Conservation (phyloP, 371 early-diverging fungal genomes). For the Parasitella parasitica region DNA sequence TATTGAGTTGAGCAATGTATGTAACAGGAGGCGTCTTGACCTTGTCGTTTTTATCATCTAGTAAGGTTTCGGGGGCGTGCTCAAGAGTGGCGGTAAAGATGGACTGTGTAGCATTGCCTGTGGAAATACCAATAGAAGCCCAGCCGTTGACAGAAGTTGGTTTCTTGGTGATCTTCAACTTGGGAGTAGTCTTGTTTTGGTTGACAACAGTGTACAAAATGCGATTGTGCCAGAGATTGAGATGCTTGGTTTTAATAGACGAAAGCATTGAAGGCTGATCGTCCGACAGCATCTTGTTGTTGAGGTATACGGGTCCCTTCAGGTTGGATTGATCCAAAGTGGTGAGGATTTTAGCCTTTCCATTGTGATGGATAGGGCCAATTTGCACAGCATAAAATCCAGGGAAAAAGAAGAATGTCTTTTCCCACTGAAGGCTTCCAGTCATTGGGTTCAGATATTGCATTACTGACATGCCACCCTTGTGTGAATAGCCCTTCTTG, state of each 20-base stretch:
- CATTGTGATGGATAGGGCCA: conserved; percentile 1
- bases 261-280: not conserved
- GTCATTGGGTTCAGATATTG: conserved; percentile 30
- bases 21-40: not conserved
- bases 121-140: conserved; percentile 26
- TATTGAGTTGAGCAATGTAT: conserved; percentile 13
- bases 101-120: conserved; percentile 13
- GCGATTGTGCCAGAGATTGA: conserved; percentile 24
- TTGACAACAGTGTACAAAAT: conserved; percentile 19
- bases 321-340: conserved; percentile 30
- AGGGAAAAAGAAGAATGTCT: conserved; percentile 30
- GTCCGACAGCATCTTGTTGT: not conserved
- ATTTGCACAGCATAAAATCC: conserved; percentile 30
- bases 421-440: conserved; percentile 22
- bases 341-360: conserved; percentile 5
- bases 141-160: conserved; percentile 9
- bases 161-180: conserved; percentile 15
- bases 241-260: not conserved
- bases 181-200: not conserved
- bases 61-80: not conserved
- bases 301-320: conserved; percentile 22
- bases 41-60: not conserved
- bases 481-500: not conserved
- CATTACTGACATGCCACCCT: conserved; percentile 32
- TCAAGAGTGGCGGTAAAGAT: conserved; percentile 25